A percentile compares a stretch with the other conserved stretches of the same genome.
These are phyloP conservation scores for Pythium volutum DNA, from an alignment of 352 stramenopile genomes.

Conservation along the genomic window DNA sequence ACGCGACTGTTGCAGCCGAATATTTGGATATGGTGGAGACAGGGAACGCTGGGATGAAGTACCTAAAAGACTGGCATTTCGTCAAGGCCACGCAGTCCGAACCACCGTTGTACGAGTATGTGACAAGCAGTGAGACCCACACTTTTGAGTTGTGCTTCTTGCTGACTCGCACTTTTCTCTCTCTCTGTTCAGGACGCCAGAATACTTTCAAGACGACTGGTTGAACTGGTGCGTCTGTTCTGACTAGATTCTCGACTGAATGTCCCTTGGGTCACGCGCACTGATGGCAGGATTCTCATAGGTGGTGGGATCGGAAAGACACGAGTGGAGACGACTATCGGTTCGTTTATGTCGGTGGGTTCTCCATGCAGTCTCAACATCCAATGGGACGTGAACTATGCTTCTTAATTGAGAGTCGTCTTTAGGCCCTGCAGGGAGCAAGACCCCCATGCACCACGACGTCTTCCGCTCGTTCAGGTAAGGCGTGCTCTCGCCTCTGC, in stretches of 20 bases:
- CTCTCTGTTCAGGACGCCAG: constrained; percentile 56
- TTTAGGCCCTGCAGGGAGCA: constrained; percentile 80
- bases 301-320: constrained; percentile 78
- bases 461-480: constrained; percentile 95
- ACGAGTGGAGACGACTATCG: constrained; percentile 87
- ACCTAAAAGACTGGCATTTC: constrained; percentile 89
- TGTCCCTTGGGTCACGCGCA: background rate
- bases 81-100: constrained; percentile 46
- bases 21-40: constrained; percentile 63
- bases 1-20: constrained; percentile 31
- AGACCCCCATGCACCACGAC: constrained; percentile 94
- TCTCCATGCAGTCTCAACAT: background rate
- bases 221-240: constrained; percentile 73
- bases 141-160: background rate
- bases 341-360: constrained; percentile 94
- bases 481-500: background rate
- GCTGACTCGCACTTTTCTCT: background rate
- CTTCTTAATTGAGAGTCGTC: background rate
- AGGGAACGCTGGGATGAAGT: constrained; percentile 45
- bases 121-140: constrained; percentile 22
- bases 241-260: background rate
- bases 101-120: constrained; percentile 56
- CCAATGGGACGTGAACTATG: background rate
- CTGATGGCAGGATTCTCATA: constrained; percentile 13
- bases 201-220: constrained; percentile 91